These are phyloP conservation scores for Penicillium robsamsonii DNA, from an alignment of 495 filamentous ascomycete species.

Conservation along the genomic window DNA sequence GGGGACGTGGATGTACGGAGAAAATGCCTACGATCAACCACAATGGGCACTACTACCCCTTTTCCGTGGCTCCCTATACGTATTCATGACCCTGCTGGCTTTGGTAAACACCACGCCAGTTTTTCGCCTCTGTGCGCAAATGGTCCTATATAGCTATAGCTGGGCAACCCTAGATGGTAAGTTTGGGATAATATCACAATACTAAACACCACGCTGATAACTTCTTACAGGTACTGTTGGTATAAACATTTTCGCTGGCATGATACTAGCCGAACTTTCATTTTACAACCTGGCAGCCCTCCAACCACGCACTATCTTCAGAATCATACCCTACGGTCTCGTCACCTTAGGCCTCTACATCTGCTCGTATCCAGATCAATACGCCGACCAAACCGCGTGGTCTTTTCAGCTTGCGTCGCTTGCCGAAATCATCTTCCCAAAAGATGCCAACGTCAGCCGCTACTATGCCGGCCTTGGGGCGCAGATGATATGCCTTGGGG, in stretches of 20 bases:
- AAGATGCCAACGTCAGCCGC: slow-evolving; percentile 7
- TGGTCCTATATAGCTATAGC: slow-evolving; percentile 6
- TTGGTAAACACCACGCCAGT: slow-evolving; percentile 13
- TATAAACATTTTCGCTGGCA: slow-evolving; percentile 15
- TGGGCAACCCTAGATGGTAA: slow-evolving; percentile 14
- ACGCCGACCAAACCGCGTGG: slow-evolving; percentile 14
- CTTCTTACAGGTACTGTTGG: slow-evolving; percentile 6
- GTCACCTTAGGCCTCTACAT: slow-evolving; percentile 12
- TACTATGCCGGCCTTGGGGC: slow-evolving; percentile 14
- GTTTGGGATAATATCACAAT: not conserved
- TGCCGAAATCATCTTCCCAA: slow-evolving; percentile 9
- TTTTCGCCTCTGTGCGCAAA: slow-evolving; percentile 14
- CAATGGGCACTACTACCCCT: slow-evolving; percentile 15
- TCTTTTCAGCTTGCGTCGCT: slow-evolving; percentile 10
- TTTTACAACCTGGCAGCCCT: slow-evolving; percentile 7
- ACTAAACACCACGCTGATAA: not conserved
- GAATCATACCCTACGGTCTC: slow-evolving; percentile 6
- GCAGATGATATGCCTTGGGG: slow-evolving; percentile 14
- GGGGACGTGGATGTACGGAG: slow-evolving; percentile 13
- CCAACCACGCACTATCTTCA: not conserved
- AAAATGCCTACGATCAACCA: slow-evolving; percentile 17
- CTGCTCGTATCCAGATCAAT: slow-evolving; percentile 14
- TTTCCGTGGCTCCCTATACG: slow-evolving; percentile 15
- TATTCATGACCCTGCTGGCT: slow-evolving; percentile 14
- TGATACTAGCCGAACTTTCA: slow-evolving; percentile 16